Evolutionary conservation across 257 asterid genomes (phyloP).

Genomic region (Ehretia macrophylla): DNA sequence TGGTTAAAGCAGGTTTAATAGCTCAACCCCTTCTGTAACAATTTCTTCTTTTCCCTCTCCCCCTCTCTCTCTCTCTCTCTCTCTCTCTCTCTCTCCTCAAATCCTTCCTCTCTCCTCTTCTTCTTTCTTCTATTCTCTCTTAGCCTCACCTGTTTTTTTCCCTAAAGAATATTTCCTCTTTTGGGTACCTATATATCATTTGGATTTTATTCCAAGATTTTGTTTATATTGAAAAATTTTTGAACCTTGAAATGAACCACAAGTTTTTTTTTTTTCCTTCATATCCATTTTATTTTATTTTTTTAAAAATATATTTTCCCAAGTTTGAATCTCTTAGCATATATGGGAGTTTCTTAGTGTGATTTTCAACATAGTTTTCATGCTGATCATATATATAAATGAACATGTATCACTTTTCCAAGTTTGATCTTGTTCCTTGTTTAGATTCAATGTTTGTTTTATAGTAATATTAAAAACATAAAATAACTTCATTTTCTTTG

Average conservation of each 20-base stretch:
- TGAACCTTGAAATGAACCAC: neutral
- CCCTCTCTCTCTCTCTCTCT: slow-evolving; percentile 4
- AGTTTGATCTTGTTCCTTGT: no score
- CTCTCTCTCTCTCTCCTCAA: slow-evolving; percentile 6
- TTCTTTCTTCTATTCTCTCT: slow-evolving; percentile 1
- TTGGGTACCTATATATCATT: neutral
- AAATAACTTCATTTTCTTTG: neutral
- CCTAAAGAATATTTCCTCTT: neutral
- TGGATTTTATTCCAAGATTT: neutral
- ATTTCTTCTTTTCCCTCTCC: slow-evolving; percentile 23
- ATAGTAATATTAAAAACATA: no score
- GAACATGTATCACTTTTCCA: no score
- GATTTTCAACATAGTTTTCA: neutral
- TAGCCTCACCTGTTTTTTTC: slow-evolving; percentile 2
- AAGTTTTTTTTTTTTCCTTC: neutral
- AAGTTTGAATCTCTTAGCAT: neutral
- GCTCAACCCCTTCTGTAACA: slow-evolving; percentile 25
- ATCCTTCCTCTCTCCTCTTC: neutral
- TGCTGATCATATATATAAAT: no score
- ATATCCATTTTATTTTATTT: neutral
- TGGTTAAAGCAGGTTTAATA: slow-evolving; percentile 54
- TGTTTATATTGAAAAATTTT: neutral
- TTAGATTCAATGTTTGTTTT: no score
- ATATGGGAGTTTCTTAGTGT: neutral
- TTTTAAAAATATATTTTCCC: neutral